Conservation (phyloP, 495 filamentous ascomycete genomes). For the Thermochaetoides thermophila region DNA sequence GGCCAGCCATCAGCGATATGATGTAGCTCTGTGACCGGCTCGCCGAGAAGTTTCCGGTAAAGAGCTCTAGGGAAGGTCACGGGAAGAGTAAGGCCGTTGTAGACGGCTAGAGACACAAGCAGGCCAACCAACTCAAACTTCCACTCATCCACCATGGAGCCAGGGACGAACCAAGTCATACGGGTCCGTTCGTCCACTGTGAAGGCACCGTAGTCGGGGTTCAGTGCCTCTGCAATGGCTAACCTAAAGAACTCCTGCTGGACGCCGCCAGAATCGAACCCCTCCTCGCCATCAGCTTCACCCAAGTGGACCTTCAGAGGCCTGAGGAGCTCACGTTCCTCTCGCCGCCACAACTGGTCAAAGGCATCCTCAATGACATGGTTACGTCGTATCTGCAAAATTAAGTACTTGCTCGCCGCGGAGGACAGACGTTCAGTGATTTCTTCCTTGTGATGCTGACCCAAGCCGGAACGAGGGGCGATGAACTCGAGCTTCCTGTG, state of each 20-base stretch:
- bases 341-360: conserved; percentile 75
- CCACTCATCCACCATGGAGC: conserved; percentile 64
- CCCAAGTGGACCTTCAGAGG: conserved; percentile 82
- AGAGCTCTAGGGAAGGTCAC: conserved; percentile 73
- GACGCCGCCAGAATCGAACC: conserved; percentile 84
- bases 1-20: conserved; percentile 84
- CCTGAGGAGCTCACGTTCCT: conserved; percentile 65
- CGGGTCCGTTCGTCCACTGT: conserved; percentile 55
- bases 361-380: conserved; percentile 63
- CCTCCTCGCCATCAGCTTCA: conserved; percentile 68
- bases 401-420: conserved; percentile 55
- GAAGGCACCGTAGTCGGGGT: conserved; percentile 62
- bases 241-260: conserved; percentile 91
- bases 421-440: conserved; percentile 48
- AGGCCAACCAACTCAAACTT: conserved; percentile 83
- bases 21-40: conserved; percentile 47
- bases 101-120: conserved; percentile 79
- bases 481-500: conserved; percentile 47
- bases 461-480: conserved; percentile 33
- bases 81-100: conserved; percentile 83
- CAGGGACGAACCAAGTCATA: conserved; percentile 78
- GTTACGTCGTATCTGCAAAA: conserved; percentile 59
- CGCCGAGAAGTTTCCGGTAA: conserved; percentile 64
- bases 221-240: conserved; percentile 59
- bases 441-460: conserved; percentile 27